These are phyloP conservation scores for Cercospora sp. DNA, from an alignment of 2,329 filamentous ascomycete species.

Conservation along the genomic window DNA sequence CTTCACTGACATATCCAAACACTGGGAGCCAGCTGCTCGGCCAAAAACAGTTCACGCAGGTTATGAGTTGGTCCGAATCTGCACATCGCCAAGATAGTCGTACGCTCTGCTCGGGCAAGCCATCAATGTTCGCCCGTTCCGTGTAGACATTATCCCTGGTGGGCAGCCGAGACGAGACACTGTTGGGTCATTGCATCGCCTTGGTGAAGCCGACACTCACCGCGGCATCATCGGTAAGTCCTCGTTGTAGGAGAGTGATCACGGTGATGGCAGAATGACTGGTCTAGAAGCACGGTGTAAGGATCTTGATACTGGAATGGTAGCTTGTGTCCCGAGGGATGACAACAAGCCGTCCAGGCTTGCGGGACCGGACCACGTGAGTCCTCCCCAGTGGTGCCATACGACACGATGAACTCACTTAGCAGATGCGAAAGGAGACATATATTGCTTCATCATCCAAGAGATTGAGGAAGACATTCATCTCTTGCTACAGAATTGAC, in stretches of 20 bases:
- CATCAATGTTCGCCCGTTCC: background rate
- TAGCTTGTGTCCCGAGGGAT: conserved; percentile 5
- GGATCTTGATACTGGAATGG: conserved; percentile 1
- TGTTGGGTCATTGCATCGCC: background rate
- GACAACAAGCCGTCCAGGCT: background rate
- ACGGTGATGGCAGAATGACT: background rate
- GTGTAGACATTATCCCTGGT: background rate
- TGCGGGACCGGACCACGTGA: background rate
- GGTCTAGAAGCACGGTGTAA: background rate
- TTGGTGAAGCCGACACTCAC: background rate
- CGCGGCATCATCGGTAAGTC: background rate
- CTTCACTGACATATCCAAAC: background rate
- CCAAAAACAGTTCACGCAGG: background rate
- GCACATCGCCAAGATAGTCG: background rate
- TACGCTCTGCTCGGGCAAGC: background rate
- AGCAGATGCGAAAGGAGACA: background rate
- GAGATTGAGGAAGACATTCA: background rate
- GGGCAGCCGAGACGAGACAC: background rate
- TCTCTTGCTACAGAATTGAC: background rate
- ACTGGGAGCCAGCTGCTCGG: background rate
- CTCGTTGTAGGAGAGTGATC: background rate
- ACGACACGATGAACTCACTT: background rate
- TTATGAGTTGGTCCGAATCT: background rate
- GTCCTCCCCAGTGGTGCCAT: background rate
- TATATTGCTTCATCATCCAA: background rate